A percentile compares a stretch with the other conserved stretches of the same genome.
Conservation (phyloP, 1,284 basidiomycete species). For the Puccinia coronata region DNA sequence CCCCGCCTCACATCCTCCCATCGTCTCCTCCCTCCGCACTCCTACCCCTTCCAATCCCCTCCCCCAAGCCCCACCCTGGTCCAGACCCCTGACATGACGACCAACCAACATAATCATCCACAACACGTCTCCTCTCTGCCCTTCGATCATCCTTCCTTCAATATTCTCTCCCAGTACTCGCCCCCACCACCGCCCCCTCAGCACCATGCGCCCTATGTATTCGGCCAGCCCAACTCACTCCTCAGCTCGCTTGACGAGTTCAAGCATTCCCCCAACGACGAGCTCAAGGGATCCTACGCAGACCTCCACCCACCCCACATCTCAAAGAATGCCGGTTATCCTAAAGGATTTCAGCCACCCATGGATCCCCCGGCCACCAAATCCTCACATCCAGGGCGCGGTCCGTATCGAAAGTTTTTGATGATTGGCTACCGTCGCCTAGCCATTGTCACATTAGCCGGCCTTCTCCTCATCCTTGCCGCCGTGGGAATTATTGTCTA, state of each 20-base stretch:
- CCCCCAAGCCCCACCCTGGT: not conserved
- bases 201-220: not conserved
- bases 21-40: not conserved
- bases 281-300: not conserved
- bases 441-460: slow-evolving; percentile 8
- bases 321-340: not conserved
- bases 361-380: not conserved
- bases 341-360: not conserved
- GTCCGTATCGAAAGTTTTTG: not conserved
- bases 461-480: slow-evolving; percentile 8
- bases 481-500: slow-evolving; percentile 18
- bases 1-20: not conserved
- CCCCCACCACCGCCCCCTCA: not conserved
- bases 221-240: not conserved
- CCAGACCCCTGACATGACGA: not conserved
- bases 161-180: slow-evolving; percentile 2
- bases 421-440: slow-evolving; percentile 24
- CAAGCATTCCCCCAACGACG: not conserved
- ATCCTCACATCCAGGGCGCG: not conserved
- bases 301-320: not conserved
- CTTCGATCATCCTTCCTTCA: slow-evolving; percentile 8
- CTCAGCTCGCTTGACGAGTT: slow-evolving; percentile 18
- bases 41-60: slow-evolving; percentile 48
- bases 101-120: not conserved
- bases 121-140: not conserved